phyloP scores from a whole-genome alignment of 1,139 yeast genomes.

The Geotrichum australiense region DNA sequence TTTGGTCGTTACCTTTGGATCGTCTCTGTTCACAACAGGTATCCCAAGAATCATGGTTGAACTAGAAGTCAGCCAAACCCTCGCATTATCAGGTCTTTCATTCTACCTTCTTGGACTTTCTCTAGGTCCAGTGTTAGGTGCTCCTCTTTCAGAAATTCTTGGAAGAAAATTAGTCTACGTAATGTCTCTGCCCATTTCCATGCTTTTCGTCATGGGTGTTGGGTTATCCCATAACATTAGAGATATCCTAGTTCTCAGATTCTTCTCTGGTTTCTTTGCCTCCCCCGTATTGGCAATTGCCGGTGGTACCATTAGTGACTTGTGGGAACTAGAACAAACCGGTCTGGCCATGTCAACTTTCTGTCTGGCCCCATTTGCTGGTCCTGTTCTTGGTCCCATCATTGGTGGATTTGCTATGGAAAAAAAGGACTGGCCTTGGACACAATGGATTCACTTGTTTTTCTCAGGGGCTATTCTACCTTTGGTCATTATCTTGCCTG shows the following conservation, averaged over 20 bases:
- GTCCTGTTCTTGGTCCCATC: slow-evolving; percentile 78
- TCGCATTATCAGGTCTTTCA: slow-evolving; percentile 55
- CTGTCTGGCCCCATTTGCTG: slow-evolving; percentile 71
- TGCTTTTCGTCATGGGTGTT: slow-evolving; percentile 45
- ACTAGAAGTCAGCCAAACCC: slow-evolving; percentile 53
- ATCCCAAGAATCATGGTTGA: slow-evolving; percentile 36
- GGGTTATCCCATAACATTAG: slow-evolving; percentile 48
- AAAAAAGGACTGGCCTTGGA: slow-evolving; percentile 68
- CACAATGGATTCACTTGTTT: slow-evolving; percentile 69
- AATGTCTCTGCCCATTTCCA: slow-evolving; percentile 52
- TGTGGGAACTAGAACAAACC: slow-evolving; percentile 64
- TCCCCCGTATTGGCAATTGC: slow-evolving; percentile 82
- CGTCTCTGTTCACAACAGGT: slow-evolving; percentile 42
- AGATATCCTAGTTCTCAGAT: slow-evolving; percentile 51
- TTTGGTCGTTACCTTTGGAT: slow-evolving; percentile 39
- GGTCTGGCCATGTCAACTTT: slow-evolving; percentile 60
- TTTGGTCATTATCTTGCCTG: slow-evolving; percentile 48
- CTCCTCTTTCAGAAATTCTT: slow-evolving; percentile 45
- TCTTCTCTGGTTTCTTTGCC: slow-evolving; percentile 70
- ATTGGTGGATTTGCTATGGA: slow-evolving; percentile 74
- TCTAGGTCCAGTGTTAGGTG: slow-evolving; percentile 43
- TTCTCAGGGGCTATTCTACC: slow-evolving; percentile 61
- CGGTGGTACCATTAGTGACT: slow-evolving; percentile 74
- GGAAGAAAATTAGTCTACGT: slow-evolving; percentile 59
- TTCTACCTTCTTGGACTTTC: slow-evolving; percentile 49